Base-by-base conservation (phyloP, 768 basidiomycete genomes). In the Suillus lakei region DNA sequence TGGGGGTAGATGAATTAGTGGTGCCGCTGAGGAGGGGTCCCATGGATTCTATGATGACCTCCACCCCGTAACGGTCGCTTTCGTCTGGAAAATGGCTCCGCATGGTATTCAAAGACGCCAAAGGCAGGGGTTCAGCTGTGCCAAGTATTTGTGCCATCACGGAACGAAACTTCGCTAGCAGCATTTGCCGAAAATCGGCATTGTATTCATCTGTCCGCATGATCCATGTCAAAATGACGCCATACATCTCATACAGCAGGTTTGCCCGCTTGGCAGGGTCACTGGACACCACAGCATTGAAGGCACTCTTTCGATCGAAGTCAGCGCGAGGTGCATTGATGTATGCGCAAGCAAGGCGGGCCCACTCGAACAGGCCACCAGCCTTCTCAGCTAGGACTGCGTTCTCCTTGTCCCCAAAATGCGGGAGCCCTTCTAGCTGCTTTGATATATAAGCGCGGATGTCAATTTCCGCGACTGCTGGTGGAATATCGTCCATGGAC, bases 11-110 rank as follows among this genome's bases (percentile, higher is more conserved):
- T 13, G 46, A 12, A 23, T 23, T 5, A 5, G 46, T 46, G 23
- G 13, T 44, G 21, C n/a, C 44, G 21, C 44, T 21, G 50, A 66
- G 34, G n/a, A n/a, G 38, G 63, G 50, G 6, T 44, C 54, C n/a
- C n/a, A n/a, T n/a, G n/a, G n/a, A n/a, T n/a, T n/a, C n/a, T 59
- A 66, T 38, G 15, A 9, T 39, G 16, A 71, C n/a, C 9, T 61
- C 61, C 16, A 55, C 32, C 55, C 51, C 39, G 26, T 23, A 66
- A 10, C 10, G 9, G 10, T 64, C 43, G 15, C 44, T n/a, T 34
- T 23, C n/a, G 16, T 65, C 64, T 26, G 26, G 34, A 30, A 62
- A 61, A 16, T 32, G 23, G 44, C 15, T 1, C 34, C 43, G 46
- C 34, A 65, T 60, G 18, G 39, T 10, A 34, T 51, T 60, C 26